Evolutionary conservation across 2,329 filamentous ascomycete species (phyloP).

Genomic region (Fusarium sp.): DNA sequence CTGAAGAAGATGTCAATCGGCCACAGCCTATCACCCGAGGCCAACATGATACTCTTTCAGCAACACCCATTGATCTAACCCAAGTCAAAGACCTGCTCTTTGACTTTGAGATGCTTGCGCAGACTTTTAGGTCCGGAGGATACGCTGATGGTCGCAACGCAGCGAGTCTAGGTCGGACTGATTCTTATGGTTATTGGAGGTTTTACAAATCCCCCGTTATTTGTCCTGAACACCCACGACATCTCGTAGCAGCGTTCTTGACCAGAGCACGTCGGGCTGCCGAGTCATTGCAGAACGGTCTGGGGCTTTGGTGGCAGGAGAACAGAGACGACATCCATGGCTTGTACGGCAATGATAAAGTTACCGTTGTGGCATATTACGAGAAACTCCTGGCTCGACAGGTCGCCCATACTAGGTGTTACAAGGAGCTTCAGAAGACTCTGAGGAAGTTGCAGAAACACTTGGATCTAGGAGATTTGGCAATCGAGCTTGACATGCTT

Average conservation of each 20-base stretch:
- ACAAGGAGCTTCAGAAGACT: background rate
- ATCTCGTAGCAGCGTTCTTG: background rate
- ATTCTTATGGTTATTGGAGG: slow-evolving; percentile 3
- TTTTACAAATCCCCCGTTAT: slow-evolving; percentile 2
- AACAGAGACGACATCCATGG: background rate
- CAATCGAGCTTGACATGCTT: background rate
- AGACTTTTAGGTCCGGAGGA: background rate
- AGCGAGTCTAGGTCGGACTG: background rate
- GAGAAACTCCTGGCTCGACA: background rate
- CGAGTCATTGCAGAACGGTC: slow-evolving; percentile 7
- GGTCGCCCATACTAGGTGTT: background rate
- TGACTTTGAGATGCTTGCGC: background rate
- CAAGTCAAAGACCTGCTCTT: background rate
- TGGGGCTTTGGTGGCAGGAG: slow-evolving; percentile 3
- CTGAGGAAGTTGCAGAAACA: background rate
- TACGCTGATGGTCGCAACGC: background rate
- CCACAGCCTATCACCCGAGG: background rate
- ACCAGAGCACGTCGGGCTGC: background rate
- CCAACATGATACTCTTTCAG: background rate
- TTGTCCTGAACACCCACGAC: background rate
- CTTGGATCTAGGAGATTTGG: background rate
- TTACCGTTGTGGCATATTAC: background rate
- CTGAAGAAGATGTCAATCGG: background rate
- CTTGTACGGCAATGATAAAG: background rate
- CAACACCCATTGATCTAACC: background rate